Base-by-base conservation (phyloP, 768 basidiomycete species). In the Pleurotus ostreatus region DNA sequence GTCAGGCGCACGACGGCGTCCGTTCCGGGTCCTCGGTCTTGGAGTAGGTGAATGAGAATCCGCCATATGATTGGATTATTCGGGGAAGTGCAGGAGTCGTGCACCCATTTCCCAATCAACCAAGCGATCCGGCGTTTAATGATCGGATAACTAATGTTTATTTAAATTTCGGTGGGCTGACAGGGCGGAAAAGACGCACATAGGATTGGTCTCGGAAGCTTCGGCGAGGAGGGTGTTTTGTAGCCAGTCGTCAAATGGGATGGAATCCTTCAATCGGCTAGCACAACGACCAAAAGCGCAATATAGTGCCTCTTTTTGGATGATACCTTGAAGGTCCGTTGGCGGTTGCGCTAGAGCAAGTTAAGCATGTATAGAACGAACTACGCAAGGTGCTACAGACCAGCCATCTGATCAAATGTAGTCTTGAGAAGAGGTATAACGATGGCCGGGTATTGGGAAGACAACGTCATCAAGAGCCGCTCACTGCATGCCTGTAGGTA, bases 91-190 rank as follows among this genome's bases (percentile, higher is more conserved):
- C 84, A 84, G 56, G 81, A 78, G 46, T 93, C 88, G 12, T 82
- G 75, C 34, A 93, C 78, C 89, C 92, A 94, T 77, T 86, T 89
- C 22, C 95, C 94, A 46, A 98, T 80, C 3, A 98, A 74, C 94
- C 94, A 97, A 1, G 95, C 94, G 60, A 98, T 89, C 30, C 95
- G 83, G n/a, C 94, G 83, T 69, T 98, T 96, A 59, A 98, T 82
- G 54, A 98, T 89, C 0, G 91, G 89, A 66, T 89, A 93, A 56
- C 94, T 96, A 40, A 39, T 41, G 54, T 51, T 49, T 58, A 55
- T 65, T 18, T 57, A 47, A 16, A 34, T n/a, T 37, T 47, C 11
- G 40, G 38, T 53, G 5, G 16, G 7, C 30, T 22, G 34, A 49
- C 18, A 18, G 46, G 26, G 38, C 25, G 30, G 46, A 53, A 47